Percentiles rank a stretch among this genome's conserved stretches.
Evolutionary conservation across 1,284 basidiomycete species (phyloP).

Genomic region (Cryptococcus sp.): DNA sequence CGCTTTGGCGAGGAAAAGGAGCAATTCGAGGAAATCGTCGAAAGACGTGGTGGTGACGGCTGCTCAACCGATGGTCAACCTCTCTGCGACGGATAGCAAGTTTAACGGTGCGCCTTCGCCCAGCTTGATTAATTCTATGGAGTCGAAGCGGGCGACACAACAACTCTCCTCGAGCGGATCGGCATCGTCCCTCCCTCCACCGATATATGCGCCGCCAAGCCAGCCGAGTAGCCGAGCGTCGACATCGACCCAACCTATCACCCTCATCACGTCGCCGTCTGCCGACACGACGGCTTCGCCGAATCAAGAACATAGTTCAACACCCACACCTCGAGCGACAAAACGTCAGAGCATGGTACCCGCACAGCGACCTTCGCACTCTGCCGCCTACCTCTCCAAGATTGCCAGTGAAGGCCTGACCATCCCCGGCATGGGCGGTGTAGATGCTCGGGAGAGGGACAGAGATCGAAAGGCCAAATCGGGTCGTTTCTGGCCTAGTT

Average conservation of each 20-base stretch:
- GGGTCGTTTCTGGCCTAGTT: slow-evolving; percentile 70
- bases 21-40: slow-evolving; percentile 45
- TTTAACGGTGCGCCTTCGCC: slow-evolving; percentile 51
- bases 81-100: slow-evolving; percentile 60
- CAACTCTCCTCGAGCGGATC: slow-evolving; percentile 4
- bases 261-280: slow-evolving; percentile 12
- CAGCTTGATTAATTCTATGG: slow-evolving; percentile 44
- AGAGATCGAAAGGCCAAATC: slow-evolving; percentile 84
- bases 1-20: slow-evolving; percentile 14
- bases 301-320: background rate
- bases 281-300: slow-evolving; percentile 7
- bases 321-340: slow-evolving; percentile 23
- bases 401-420: slow-evolving; percentile 33
- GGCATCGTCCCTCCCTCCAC: slow-evolving; percentile 11
- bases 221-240: too few species aligned
- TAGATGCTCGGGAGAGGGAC: slow-evolving; percentile 48
- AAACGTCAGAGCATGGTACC: slow-evolving; percentile 44
- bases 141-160: slow-evolving; percentile 25
- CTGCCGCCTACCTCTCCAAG: slow-evolving; percentile 40
- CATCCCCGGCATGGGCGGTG: slow-evolving; percentile 22
- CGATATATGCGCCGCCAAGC: too few species aligned
- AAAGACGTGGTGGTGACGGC: slow-evolving; percentile 58
- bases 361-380: slow-evolving; percentile 17
- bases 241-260: background rate
- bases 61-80: slow-evolving; percentile 58